Evolutionary conservation across 371 early-diverging fungal genomes (phyloP).

Genomic region (Zychaea mexicana): DNA sequence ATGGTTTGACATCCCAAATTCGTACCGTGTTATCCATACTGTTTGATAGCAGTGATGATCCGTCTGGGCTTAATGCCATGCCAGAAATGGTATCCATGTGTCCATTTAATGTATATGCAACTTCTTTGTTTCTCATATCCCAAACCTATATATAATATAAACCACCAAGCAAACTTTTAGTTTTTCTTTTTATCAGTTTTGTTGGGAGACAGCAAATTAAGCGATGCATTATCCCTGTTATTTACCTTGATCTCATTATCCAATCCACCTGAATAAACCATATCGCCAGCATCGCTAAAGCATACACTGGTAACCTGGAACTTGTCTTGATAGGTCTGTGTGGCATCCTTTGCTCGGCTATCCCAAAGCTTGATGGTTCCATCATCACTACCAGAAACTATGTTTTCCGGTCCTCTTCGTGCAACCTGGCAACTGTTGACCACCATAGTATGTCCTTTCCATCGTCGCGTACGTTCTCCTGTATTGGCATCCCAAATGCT

Average conservation of each 20-base stretch:
- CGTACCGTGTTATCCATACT: slow-evolving; percentile 95
- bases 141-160: slow-evolving; percentile 53
- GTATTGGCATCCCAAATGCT: slow-evolving; percentile 81
- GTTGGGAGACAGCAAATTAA: no score
- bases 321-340: slow-evolving; percentile 67
- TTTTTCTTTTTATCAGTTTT: background rate
- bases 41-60: slow-evolving; percentile 79
- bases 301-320: slow-evolving; percentile 82
- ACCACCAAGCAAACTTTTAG: no score
- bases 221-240: no score
- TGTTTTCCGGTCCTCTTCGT: slow-evolving; percentile 64
- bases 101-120: slow-evolving; percentile 73
- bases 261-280: slow-evolving; percentile 86
- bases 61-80: slow-evolving; percentile 81
- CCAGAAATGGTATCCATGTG: slow-evolving; percentile 94
- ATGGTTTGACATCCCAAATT: slow-evolving; percentile 94
- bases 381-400: slow-evolving; percentile 84
- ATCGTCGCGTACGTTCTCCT: slow-evolving; percentile 73
- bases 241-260: slow-evolving; percentile 83
- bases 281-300: slow-evolving; percentile 80
- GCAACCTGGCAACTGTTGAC: slow-evolving; percentile 77
- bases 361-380: slow-evolving; percentile 78
- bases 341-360: slow-evolving; percentile 73
- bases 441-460: slow-evolving; percentile 74
- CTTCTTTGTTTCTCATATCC: slow-evolving; percentile 81